phyloP scores from a whole-genome alignment of 192 early-diverging fungal species.

The Backusella sp. region DNA sequence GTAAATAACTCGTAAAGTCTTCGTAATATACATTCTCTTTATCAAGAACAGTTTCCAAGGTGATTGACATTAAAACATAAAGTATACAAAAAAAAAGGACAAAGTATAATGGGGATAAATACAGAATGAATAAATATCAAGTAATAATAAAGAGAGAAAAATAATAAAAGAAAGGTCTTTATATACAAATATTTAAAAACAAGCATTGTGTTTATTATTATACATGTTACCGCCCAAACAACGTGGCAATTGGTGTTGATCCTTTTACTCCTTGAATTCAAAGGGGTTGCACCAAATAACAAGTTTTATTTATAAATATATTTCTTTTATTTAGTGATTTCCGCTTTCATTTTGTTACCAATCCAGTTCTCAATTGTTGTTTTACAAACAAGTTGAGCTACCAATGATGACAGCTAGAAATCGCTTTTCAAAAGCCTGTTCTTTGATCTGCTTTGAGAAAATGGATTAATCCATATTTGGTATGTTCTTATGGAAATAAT shows the following conservation, averaged over 20 bases:
- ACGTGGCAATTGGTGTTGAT: background rate
- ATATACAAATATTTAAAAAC: background rate
- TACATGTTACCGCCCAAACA: background rate
- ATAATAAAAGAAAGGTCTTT: background rate
- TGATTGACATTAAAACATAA: background rate
- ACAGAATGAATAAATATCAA: background rate
- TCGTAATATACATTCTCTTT: background rate
- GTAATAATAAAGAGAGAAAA: background rate
- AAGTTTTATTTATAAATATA: conserved; percentile 6
- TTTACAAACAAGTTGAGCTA: no score
- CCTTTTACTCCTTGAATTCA: background rate
- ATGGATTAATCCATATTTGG: no score
- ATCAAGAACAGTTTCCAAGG: conserved; percentile 17
- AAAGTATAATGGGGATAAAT: background rate
- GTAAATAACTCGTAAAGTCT: conserved; percentile 23
- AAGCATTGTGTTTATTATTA: background rate
- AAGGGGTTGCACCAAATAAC: background rate
- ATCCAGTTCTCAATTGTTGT: no score
- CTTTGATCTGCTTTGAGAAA: no score
- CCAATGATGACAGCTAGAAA: no score
- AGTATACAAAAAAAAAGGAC: background rate
- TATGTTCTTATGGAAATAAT: no score
- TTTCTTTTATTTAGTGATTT: no score
- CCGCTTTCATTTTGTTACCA: no score
- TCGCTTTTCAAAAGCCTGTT: no score